phyloP scores from a whole-genome alignment of 371 early-diverging fungal genomes.

The Haplosporangium sp. region DNA sequence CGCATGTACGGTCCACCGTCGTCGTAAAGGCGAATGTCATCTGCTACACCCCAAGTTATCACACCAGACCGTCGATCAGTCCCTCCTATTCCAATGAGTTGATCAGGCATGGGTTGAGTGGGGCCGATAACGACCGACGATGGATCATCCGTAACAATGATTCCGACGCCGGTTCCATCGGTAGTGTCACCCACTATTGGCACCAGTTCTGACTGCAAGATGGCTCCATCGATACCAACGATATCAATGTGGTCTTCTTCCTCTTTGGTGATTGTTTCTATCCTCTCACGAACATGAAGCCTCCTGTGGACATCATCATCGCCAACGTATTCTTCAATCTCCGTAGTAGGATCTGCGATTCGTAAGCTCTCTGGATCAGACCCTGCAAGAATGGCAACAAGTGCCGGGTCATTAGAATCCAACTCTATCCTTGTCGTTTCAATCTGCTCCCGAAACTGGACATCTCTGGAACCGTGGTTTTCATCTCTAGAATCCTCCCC shows the following conservation, averaged over 20 bases:
- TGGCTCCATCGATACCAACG: not conserved
- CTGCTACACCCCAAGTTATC: slow-evolving; percentile 40
- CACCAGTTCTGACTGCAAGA: not conserved
- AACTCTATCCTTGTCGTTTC: slow-evolving; percentile 4
- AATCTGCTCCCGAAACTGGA: slow-evolving; percentile 1
- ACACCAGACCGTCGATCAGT: slow-evolving; percentile 17
- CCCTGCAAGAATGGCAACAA: not conserved
- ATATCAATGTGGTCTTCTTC: slow-evolving; percentile 4
- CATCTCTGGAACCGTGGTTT: slow-evolving; percentile 6
- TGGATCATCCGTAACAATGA: slow-evolving; percentile 3
- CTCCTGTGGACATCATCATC: slow-evolving; percentile 18
- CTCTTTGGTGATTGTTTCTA: slow-evolving; percentile 22
- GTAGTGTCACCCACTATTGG: not conserved
- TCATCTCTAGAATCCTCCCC: not conserved
- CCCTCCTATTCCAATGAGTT: slow-evolving; percentile 12
- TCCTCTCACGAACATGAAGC: slow-evolving; percentile 21
- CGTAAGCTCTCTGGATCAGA: not conserved
- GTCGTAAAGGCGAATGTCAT: slow-evolving; percentile 24
- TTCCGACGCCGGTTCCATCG: slow-evolving; percentile 8
- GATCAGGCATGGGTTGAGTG: slow-evolving; percentile 5
- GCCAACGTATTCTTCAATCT: not conserved
- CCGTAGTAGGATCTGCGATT: not conserved
- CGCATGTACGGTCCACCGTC: slow-evolving; percentile 8
- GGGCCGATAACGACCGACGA: not conserved
- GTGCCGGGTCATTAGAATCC: slow-evolving; percentile 5